Conservation (phyloP, 148 eudicot species). For the Heliosperma pusillum region DNA sequence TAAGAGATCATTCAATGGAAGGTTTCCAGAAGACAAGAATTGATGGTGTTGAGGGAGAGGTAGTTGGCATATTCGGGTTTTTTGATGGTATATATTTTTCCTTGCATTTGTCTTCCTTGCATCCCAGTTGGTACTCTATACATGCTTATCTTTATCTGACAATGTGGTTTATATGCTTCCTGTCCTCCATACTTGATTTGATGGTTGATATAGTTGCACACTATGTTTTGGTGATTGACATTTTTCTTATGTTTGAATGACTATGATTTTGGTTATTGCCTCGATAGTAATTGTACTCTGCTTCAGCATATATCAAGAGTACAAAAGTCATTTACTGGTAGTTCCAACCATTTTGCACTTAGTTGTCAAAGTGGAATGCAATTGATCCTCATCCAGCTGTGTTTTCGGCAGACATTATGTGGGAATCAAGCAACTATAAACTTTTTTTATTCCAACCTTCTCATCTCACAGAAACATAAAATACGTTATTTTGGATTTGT, state of each 20-base stretch:
- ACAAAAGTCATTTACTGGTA: too few relatives aligned
- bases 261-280: not conserved
- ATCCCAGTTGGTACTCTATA: not conserved
- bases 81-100: constrained; percentile 61
- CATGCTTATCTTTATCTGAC: not conserved
- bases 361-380: not conserved
- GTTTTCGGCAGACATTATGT: not conserved
- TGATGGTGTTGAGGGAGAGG: constrained; percentile 88
- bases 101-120: not conserved
- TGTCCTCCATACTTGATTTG: not conserved
- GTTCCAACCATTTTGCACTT: not conserved
- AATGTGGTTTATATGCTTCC: not conserved
- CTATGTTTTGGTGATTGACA: too few relatives aligned
- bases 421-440: not conserved
- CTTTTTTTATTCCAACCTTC: too few relatives aligned
- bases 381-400: not conserved
- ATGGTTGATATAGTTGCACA: not conserved
- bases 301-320: not conserved
- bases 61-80: constrained; percentile 90
- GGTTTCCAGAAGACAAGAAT: constrained; percentile 95
- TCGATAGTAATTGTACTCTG: not conserved
- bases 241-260: not conserved
- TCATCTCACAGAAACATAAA: too few relatives aligned
- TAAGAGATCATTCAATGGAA: constrained; percentile 96
- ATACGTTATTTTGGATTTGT: too few relatives aligned